Base-by-base conservation (phyloP, 176 grass and related monocot species). In the Pontederia crassipes region DNA sequence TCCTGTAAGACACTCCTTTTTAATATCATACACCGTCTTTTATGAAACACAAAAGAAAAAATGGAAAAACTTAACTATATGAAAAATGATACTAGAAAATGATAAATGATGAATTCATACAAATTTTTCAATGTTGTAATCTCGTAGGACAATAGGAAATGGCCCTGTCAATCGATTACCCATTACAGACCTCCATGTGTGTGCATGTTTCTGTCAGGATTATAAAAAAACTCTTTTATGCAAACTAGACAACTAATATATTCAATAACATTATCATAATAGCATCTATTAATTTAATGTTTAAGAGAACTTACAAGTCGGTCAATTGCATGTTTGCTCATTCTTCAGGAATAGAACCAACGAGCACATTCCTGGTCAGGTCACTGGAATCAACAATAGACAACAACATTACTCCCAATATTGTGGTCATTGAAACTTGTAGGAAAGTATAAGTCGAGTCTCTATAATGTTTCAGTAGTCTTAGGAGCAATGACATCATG, bases 141-240 rank as follows among this genome's bases (percentile, higher is more conserved):
- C 64, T 76, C 2, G 81, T n/a, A 97, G 70, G 57, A 62, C 70
- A 55, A 76, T 57, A 10, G 87, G 92, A 78, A 97, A 97, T 58
- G 70, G 66, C 12, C 92, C 92, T 27, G 87, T 91, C 62, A 97
- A 82, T 66, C 67, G 78, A 56, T 97, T 97, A 70, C 46, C 92
- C 78, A 91, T 76, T 10, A 95, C 72, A 28, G 77, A 89, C 69
- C 90, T 95, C 77, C 73, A 82, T 62, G 54, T 57, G 8, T 52
- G 35, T 48, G n/a, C 46, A 3, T 4, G 3, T 7, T 40, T 24
- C 0, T 24, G 0, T 3, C 32, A 40, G 20, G 67, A 58, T 72
- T 35, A 52, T 24, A 24, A 24, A 24, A 73, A 20, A 64, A 73
- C 47, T 13, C 52, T 57, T 54, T 8, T 51, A 14, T 51, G 58